phyloP scores from a whole-genome alignment of 139 green algal species.

The Tetradesmus lagerheimii region DNA sequence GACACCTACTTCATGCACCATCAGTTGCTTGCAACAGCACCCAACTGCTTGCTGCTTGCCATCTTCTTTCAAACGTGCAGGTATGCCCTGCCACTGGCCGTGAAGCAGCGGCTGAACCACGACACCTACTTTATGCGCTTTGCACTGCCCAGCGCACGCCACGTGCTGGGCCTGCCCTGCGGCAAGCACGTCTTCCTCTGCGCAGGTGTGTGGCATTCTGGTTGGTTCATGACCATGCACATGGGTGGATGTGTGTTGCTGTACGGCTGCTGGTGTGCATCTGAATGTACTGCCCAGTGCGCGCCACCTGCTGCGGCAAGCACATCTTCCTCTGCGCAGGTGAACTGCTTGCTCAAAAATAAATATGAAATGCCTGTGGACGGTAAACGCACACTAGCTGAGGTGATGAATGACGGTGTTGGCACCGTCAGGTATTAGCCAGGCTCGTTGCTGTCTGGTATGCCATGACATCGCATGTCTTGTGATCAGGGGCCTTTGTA shows the following conservation, averaged over 20 bases:
- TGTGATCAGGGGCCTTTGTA: too few species aligned
- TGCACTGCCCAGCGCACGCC: conserved; percentile 88
- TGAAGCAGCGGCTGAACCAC: conserved; percentile 68
- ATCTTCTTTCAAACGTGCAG: not conserved
- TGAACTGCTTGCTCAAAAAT: too few species aligned
- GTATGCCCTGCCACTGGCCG: conserved; percentile 30
- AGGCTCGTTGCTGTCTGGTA: too few species aligned
- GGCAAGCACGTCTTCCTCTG: conserved; percentile 97
- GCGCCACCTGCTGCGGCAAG: conserved; percentile 54
- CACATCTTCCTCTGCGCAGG: conserved; percentile 6
- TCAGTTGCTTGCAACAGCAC: conserved; percentile 88
- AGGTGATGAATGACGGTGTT: too few species aligned
- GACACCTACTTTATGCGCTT: conserved; percentile 95
- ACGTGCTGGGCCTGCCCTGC: conserved; percentile 85
- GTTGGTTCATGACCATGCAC: too few species aligned
- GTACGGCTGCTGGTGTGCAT: too few species aligned
- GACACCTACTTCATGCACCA: conserved; percentile 95
- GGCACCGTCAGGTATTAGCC: too few species aligned
- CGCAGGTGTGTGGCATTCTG: conserved; percentile 8
- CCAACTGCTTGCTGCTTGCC: conserved; percentile 53
- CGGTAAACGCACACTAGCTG: too few species aligned
- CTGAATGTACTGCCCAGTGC: conserved; percentile 89
- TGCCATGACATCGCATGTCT: too few species aligned
- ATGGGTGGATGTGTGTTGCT: too few species aligned
- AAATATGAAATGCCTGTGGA: too few species aligned